phyloP scores from a whole-genome alignment of 768 basidiomycete species.

The Rhizopogon sp. region DNA sequence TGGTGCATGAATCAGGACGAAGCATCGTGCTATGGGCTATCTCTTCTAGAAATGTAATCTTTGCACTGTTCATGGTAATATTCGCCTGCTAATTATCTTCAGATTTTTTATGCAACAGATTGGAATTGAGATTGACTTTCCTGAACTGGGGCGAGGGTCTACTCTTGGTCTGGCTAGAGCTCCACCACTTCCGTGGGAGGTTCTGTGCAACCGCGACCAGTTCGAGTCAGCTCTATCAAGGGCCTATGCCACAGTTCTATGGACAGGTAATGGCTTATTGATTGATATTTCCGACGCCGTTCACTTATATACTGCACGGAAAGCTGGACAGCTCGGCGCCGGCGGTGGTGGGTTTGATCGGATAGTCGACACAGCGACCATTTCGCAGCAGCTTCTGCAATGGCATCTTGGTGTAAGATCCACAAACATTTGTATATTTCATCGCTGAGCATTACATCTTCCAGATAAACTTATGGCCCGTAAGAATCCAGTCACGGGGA shows the following conservation, averaged over 20 bases:
- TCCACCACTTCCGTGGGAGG: neutral
- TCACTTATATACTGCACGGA: neutral
- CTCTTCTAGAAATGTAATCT: neutral
- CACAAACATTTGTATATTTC: neutral
- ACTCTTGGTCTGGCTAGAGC: too few relatives aligned
- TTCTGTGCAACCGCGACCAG: neutral
- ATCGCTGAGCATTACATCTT: neutral
- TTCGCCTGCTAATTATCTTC: neutral
- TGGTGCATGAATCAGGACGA: neutral
- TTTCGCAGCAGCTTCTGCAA: constrained; percentile 3
- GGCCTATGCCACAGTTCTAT: constrained; percentile 4
- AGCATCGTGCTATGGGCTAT: neutral
- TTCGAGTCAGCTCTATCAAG: constrained; percentile 3
- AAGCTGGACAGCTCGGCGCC: constrained; percentile 9
- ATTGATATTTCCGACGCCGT: neutral
- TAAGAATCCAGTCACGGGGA: neutral
- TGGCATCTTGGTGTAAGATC: constrained; percentile 12
- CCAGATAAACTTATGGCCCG: constrained; percentile 13
- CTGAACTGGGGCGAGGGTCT: accelerated
- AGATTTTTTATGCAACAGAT: neutral
- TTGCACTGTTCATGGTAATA: neutral
- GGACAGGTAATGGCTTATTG: constrained; percentile 4
- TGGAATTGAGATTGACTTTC: neutral
- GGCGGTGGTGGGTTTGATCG: constrained; percentile 7
- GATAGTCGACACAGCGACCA: neutral